Percentiles rank a stretch among this genome's conserved stretches.
These are phyloP conservation scores for Boletus edulis DNA, from an alignment of 768 basidiomycete genomes.

Conservation along the genomic window DNA sequence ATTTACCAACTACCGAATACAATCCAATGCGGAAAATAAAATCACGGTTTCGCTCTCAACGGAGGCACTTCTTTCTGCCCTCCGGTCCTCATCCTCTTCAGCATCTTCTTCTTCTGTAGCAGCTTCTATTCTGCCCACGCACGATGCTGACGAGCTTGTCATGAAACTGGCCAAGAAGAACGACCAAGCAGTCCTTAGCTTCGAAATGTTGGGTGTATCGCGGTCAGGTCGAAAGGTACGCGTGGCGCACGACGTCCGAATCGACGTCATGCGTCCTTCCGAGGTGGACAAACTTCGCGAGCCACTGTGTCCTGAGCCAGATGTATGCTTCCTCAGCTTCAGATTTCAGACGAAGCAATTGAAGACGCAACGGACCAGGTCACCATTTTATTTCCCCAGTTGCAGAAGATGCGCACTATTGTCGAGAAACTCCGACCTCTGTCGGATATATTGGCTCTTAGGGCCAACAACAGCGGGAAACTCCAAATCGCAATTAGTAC, in stretches of 20 bases:
- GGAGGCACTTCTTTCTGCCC: slow-evolving; percentile 71
- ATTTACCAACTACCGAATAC: slow-evolving; percentile 78
- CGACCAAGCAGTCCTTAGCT: slow-evolving; percentile 71
- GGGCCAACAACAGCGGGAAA: slow-evolving; percentile 63
- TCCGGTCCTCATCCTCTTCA: slow-evolving; percentile 60
- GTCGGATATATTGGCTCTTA: slow-evolving; percentile 65
- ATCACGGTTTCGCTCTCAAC: slow-evolving; percentile 73
- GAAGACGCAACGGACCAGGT: slow-evolving; percentile 43
- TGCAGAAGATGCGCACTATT: slow-evolving; percentile 74
- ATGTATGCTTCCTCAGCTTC: slow-evolving; percentile 48
- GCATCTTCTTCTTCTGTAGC: slow-evolving; percentile 38
- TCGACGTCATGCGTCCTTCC: slow-evolving; percentile 73
- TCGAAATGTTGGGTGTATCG: slow-evolving; percentile 68
- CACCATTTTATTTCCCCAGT: slow-evolving; percentile 72
- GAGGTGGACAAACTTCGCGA: slow-evolving; percentile 74
- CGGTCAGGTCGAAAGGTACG: slow-evolving; percentile 61
- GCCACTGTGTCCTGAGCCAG: slow-evolving; percentile 83
- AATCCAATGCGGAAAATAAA: slow-evolving; percentile 80
- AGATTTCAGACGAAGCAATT: neutral
- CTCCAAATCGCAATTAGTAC: slow-evolving; percentile 55
- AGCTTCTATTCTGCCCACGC: slow-evolving; percentile 30
- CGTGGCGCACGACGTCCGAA: slow-evolving; percentile 77
- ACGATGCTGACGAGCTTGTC: slow-evolving; percentile 63
- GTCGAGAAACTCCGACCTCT: slow-evolving; percentile 71
- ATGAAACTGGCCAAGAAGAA: slow-evolving; percentile 89